Base-by-base conservation (phyloP, 768 basidiomycete species). In the Gymnopilus junonius region DNA sequence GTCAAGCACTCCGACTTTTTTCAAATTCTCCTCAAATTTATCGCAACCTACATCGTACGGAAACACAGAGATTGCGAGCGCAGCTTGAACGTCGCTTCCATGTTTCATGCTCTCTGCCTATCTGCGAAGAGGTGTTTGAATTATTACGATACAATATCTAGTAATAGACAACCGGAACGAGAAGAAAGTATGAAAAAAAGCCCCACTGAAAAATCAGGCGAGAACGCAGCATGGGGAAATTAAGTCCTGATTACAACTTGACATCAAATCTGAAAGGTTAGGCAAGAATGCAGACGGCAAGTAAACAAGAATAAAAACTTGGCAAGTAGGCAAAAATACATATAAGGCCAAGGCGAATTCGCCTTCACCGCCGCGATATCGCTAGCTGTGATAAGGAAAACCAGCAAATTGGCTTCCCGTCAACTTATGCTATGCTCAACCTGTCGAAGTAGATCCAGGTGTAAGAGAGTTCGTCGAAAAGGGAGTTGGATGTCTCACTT, bases 401-500 rank as follows among this genome's bases (percentile, higher is more conserved):
- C 25, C 15, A 42, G 27, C 51, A 58, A 61, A 11, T 20, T 50
- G 27, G 42, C 34, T 42, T 42, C 27, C 54, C 31, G 27, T 25
- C 20, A 37, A 34, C 56, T 42, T 59, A n/a, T 25, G 42, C 35
- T 53, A 53, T 46, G 55, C 59, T 59, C 51, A 64, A 64, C 63
- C 63, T 64, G 42, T 64, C 51, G 42, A 64, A 64, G 63, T 58
- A 64, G 63, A 59, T 34, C 63, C 63, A 46, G 63, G 53, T 51
- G 63, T 64, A 53, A 64, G 63, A 64, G 20, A 64, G 63, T 34
- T 59, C 64, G 64, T 61, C 57, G 60, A 61, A 65, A 42, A 61
- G 48, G 64, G 63, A 66, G 54, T 39, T 57, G 62, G 55, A 58
- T 58, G 57, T 54, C 62, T 66, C 61, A 69, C 66, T 69, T 66